Evolutionary conservation across 1,139 yeast species (phyloP).

Genomic region (Yamadazyma diospyri): DNA sequence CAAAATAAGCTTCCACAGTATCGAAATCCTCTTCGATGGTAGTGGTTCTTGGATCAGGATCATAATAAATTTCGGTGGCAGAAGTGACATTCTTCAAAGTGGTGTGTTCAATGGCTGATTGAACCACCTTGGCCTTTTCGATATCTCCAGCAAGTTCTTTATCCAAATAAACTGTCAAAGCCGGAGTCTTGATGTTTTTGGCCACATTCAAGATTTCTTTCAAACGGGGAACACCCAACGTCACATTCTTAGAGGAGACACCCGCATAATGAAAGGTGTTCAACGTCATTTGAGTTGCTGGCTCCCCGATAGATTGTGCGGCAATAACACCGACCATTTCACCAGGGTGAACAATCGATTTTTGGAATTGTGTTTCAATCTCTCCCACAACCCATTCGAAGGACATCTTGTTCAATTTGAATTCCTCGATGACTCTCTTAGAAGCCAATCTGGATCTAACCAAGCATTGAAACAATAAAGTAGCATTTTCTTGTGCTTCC

Average conservation of each 20-base stretch:
- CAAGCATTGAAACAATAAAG: constrained; percentile 84
- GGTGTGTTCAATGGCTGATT: constrained; percentile 96
- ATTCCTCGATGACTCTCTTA: constrained; percentile 90
- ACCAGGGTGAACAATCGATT: constrained; percentile 95
- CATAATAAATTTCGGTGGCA: constrained; percentile 96
- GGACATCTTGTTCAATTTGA: constrained; percentile 76
- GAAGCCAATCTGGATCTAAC: constrained; percentile 89
- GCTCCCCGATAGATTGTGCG: constrained; percentile 99
- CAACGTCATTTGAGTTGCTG: constrained; percentile 99
- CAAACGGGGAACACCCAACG: constrained; percentile 98
- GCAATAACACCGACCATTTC: constrained; percentile 99
- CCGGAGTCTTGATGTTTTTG: constrained; percentile 97
- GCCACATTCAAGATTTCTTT: constrained; percentile 99
- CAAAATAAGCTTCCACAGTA: constrained; percentile 94
- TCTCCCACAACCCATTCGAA: constrained; percentile 97
- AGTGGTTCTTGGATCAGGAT: constrained; percentile 96
- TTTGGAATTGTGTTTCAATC: constrained; percentile 88
- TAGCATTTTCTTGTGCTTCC: constrained; percentile 93
- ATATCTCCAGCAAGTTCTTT: constrained; percentile 81
- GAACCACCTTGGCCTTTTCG: constrained; percentile 90
- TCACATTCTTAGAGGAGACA: constrained; percentile 98
- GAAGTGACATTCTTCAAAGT: constrained; percentile 92
- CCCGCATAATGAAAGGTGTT: constrained; percentile 99
- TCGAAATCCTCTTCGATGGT: constrained; percentile 96
- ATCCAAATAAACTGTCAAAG: constrained; percentile 84